phyloP scores from a whole-genome alignment of 1,139 yeast species.

The Magnusiomyces magnusii region DNA sequence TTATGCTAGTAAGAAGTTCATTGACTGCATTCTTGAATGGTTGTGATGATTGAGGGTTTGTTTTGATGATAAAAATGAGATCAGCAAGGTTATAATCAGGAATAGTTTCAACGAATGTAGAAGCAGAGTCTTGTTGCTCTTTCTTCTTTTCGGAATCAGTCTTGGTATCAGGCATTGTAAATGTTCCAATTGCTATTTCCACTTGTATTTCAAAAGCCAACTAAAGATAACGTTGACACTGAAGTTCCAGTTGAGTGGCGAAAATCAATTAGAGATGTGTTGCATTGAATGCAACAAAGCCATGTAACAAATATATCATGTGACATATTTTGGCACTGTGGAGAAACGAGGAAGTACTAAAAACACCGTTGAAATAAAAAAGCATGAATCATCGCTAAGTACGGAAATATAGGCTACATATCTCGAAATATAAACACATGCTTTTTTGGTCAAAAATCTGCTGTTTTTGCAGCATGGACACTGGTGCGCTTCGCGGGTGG shows the following conservation, averaged over 20 bases:
- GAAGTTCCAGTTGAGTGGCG: no score
- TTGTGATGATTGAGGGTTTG: constrained; percentile 25
- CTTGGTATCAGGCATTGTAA: background rate
- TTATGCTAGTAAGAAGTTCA: constrained; percentile 46
- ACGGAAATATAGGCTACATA: background rate
- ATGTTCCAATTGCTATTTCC: background rate
- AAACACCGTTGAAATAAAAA: no score
- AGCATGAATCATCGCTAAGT: background rate
- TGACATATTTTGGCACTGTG: no score
- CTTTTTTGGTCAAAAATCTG: background rate
- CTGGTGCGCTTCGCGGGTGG: background rate
- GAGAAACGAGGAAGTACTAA: no score
- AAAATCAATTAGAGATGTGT: no score
- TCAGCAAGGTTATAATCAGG: constrained; percentile 82
- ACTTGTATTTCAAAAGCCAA: background rate
- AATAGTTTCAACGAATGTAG: constrained; percentile 30
- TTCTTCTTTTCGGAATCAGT: background rate
- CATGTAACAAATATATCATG: no score
- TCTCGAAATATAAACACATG: background rate
- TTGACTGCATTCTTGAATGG: constrained; percentile 15
- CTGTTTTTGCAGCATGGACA: background rate
- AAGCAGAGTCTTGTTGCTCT: constrained; percentile 11
- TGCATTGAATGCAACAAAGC: no score
- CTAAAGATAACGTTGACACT: no score
- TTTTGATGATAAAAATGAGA: constrained; percentile 56